Base-by-base conservation (phyloP, 805 yeast species). In the Lipomyces sp. region DNA sequence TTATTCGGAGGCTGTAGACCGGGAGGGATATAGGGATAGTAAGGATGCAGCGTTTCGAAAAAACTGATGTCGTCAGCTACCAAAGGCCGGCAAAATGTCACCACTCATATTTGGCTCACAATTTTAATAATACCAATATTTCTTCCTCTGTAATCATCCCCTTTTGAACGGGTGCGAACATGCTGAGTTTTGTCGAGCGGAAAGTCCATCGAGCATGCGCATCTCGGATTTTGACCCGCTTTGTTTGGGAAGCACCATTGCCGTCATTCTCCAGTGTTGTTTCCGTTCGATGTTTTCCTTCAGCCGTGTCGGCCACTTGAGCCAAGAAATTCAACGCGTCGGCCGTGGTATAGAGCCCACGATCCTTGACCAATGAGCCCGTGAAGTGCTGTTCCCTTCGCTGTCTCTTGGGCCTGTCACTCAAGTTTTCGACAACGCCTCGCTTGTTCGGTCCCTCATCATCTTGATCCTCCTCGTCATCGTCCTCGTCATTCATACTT, bases 41-140 rank as follows among this genome's bases (percentile, higher is more conserved):
- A 93, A 1, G 97, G 97, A 76, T 91, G 96, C 87, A 93, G 84
- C 2, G 92, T 85, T 3, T 85, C 76, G 75, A 90, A 90, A 77
- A 90, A 93, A 62, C 70, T 66, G 1, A 39, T 1, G 34, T 29
- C 30, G 34, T n/a, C 29, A n/a, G 24, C 24, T 59, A 77, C 78
- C 57, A 4, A 10, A 35, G n/a, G 13, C 4, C 24, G 8, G n/a
- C 18, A 18, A 2, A 13, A 11, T 29, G 10, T 0, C 6, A 51
- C 24, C 11, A 48, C 13, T 29, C 6, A 10, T 10, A 24, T 24
- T 24, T 13, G 5, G 55, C 70, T 54, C 39, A 66, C 68, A 71
- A 75, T 13, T 65, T 61, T 11, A 77, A 72, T n/a, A 79, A 70
- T n/a, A 65, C 53, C 34, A 70, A 60, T 11, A 77, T 74, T 45